Evolutionary conservation across 371 early-diverging fungal species (phyloP).

Genomic region (Rhizopus sp.): DNA sequence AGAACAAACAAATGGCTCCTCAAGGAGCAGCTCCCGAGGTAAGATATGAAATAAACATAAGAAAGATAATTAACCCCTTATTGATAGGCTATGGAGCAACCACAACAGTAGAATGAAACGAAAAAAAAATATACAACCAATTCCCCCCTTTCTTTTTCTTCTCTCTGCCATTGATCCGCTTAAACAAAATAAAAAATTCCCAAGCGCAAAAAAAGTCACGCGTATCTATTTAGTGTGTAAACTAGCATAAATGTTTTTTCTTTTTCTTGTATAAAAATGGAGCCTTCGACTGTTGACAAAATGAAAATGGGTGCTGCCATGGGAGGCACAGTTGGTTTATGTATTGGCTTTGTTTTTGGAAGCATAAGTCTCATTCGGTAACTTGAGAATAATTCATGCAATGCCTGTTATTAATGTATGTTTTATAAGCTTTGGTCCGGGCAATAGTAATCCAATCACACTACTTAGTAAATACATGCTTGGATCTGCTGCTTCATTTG

Average conservation of each 20-base stretch:
- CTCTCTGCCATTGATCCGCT: too few relatives aligned
- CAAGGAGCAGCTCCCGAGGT: slow-evolving; percentile 19
- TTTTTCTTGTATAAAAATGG: slow-evolving; percentile 36
- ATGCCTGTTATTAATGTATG: neutral
- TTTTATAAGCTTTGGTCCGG: slow-evolving; percentile 46
- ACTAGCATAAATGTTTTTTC: neutral
- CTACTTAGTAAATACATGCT: slow-evolving; percentile 54
- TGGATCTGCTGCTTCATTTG: slow-evolving; percentile 58
- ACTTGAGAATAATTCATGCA: slow-evolving; percentile 5
- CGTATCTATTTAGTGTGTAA: neutral
- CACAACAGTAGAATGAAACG: too few relatives aligned
- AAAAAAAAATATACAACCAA: neutral
- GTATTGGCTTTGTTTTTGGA: slow-evolving; percentile 83
- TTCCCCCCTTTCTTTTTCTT: neutral
- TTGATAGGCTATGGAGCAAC: neutral
- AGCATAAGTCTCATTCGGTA: slow-evolving; percentile 70
- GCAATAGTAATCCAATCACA: slow-evolving; percentile 43
- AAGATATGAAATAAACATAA: too few relatives aligned
- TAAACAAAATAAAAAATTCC: neutral
- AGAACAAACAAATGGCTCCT: slow-evolving; percentile 46
- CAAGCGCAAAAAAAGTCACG: neutral
- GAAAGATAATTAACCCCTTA: neutral
- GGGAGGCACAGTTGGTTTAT: slow-evolving; percentile 85
- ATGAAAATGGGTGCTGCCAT: slow-evolving; percentile 81
- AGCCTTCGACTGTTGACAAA: slow-evolving; percentile 68